Evolutionary conservation across 805 yeast genomes (phyloP), one percentile per base, ranked within the genome.

Genomic region (Scheffersomyces spartinae): DNA sequence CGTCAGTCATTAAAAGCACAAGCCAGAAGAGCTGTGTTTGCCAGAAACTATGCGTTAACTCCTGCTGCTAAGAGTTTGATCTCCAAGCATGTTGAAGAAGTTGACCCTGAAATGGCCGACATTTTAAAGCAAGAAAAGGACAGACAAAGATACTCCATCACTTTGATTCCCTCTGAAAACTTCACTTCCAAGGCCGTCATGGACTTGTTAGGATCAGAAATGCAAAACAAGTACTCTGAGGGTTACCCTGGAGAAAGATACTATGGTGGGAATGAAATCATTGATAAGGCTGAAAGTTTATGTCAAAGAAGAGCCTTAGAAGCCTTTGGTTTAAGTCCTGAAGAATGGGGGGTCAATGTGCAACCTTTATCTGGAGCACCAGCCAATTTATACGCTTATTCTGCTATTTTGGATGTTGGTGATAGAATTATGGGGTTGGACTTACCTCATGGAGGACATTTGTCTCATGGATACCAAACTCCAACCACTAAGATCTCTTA

Each of bases 191-290:
- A 80, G 41, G 81, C 97, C 21, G 98, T 91, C 24, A 81, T 88
- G 64, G 97, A 91, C 48, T 83, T 94, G 17, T 74, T 88, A 46
- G 98, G 98, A 40, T 79, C 97, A 26, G 95, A 93, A 53, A 84
- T 91, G 95, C 82, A 82, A 55, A 91, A 91, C 74, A 91, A 91
- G 68, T 91, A 91, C 65, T 85, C 96, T 20, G 98, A 91, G 64
- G 98, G 98, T 36, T 88, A 91, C 64, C 98, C 98, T 33, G 97
- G 97, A 40, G 96, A 94, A 36, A 77, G 98, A 59, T 91, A 91
- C 68, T 91, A 91, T 55, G 98, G 98, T 57, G 97, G 97, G 54
- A 91, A 91, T 58, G 94, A 91, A 68, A 78, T 79, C 61, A 91
- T 91, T 39, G 98, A 91, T 64, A 75, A 81, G 56, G 84, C 86